phyloP scores from a whole-genome alignment of 768 basidiomycete genomes.

The Tephrocybe rancida region DNA sequence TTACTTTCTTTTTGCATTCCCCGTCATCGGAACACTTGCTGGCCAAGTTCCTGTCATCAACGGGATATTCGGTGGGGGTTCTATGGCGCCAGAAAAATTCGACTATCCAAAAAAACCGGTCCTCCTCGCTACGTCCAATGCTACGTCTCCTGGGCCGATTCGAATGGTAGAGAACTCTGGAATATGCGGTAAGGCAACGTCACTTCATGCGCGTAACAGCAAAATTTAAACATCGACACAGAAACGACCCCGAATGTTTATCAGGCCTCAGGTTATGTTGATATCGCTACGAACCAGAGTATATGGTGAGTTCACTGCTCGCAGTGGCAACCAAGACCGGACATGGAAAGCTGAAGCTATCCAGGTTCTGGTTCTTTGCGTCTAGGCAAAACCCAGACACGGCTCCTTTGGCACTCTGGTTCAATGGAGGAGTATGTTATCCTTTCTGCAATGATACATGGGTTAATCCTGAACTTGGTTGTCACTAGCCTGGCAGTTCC shows the following conservation, averaged over 20 bases:
- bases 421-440: slow-evolving; percentile 56
- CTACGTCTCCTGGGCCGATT: slow-evolving; percentile 45
- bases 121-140: slow-evolving; percentile 15
- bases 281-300: slow-evolving; percentile 56
- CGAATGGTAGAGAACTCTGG: slow-evolving; percentile 62
- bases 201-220: not conserved
- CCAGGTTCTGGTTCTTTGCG: slow-evolving; percentile 72
- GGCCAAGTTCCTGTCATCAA: slow-evolving; percentile 49
- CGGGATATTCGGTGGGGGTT: slow-evolving; percentile 52
- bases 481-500: slow-evolving; percentile 49
- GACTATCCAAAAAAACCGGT: slow-evolving; percentile 11
- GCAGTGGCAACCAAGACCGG: not conserved
- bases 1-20: not conserved
- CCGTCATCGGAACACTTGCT: not conserved
- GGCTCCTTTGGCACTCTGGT: slow-evolving; percentile 65
- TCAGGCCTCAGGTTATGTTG: slow-evolving; percentile 66
- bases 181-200: slow-evolving; percentile 47
- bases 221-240: slow-evolving; percentile 12
- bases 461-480: not conserved
- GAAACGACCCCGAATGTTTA: slow-evolving; percentile 62
- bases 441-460: not conserved
- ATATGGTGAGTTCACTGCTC: slow-evolving; percentile 44
- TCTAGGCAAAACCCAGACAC: slow-evolving; percentile 61
- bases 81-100: slow-evolving; percentile 14
- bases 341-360: not conserved